Conservation (phyloP, 495 filamentous ascomycete genomes). For the Hypomontagnella monticulosa region DNA sequence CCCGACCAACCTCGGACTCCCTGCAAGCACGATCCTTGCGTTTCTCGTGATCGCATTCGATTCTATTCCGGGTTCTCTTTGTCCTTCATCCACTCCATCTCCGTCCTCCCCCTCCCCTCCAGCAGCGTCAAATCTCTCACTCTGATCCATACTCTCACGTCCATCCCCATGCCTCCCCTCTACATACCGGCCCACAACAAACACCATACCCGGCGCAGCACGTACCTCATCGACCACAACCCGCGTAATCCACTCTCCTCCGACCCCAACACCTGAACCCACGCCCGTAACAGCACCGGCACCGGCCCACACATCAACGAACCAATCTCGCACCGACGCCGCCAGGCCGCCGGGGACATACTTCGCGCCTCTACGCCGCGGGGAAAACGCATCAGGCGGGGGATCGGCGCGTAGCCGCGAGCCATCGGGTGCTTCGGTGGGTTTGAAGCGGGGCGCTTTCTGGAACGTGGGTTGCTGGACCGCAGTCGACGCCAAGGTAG, state of each 20-base stretch:
- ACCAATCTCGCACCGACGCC: conserved; percentile 56
- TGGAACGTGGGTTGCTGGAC: conserved; percentile 46
- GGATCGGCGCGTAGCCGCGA: conserved; percentile 19
- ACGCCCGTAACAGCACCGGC: conserved; percentile 18
- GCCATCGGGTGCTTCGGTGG: conserved; percentile 39
- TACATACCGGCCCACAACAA: conserved; percentile 43
- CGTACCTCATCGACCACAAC: conserved; percentile 48
- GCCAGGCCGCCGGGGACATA: conserved; percentile 57
- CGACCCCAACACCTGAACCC: conserved; percentile 1
- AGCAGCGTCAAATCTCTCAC: neutral
- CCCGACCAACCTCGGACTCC: conserved; percentile 48
- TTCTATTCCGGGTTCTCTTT: too few relatives aligned
- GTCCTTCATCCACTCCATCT: neutral
- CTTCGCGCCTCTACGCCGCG: conserved; percentile 49
- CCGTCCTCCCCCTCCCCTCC: neutral
- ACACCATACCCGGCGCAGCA: conserved; percentile 61
- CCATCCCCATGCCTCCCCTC: neutral
- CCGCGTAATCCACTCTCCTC: conserved; percentile 29
- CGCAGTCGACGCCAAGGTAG: neutral
- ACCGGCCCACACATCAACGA: conserved; percentile 53
- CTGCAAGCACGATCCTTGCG: conserved; percentile 49
- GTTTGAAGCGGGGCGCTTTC: conserved; percentile 54
- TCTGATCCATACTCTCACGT: neutral
- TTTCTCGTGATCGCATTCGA: neutral
- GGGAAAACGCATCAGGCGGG: conserved; percentile 54